A percentile compares a stretch with the other conserved stretches of the same genome.
These are phyloP conservation scores for Xylaria sp. DNA, from an alignment of 2,329 filamentous ascomycete genomes.

Conservation along the genomic window DNA sequence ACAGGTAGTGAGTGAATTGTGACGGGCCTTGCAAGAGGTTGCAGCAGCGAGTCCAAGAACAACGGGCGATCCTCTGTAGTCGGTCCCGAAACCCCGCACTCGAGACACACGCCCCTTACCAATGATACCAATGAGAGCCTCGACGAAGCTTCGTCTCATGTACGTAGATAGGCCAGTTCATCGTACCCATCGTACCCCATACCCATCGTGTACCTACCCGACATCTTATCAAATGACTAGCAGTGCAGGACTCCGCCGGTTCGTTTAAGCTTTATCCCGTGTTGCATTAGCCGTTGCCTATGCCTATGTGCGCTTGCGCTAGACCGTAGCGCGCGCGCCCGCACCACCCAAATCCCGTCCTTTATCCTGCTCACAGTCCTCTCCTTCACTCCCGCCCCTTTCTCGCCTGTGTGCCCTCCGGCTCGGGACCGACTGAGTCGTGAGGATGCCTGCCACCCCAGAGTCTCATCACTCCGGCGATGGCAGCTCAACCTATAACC, in stretches of 20 bases:
- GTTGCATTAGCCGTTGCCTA: conserved; percentile 24
- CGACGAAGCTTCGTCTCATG: conserved; percentile 15
- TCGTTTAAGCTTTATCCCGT: conserved; percentile 40
- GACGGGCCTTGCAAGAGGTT: not conserved
- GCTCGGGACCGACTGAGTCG: conserved; percentile 38
- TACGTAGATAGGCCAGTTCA: conserved; percentile 23
- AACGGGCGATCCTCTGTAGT: conserved; percentile 12
- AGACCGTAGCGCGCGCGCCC: conserved; percentile 7
- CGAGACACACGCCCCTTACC: conserved; percentile 25
- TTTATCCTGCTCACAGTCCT: not conserved
- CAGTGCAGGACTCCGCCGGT: conserved; percentile 28
- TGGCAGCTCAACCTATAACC: conserved; percentile 44
- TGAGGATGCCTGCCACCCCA: conserved; percentile 47
- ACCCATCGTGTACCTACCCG: conserved; percentile 3
- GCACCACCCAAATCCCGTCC: conserved; percentile 5
- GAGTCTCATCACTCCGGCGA: conserved; percentile 46
- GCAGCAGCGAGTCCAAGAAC: conserved; percentile 4
- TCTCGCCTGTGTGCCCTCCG: conserved; percentile 30
- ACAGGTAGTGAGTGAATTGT: no score
- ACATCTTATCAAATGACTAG: conserved; percentile 9
- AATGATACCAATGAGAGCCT: conserved; percentile 40
- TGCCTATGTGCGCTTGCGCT: conserved; percentile 22
- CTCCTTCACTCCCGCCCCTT: conserved; percentile 8
- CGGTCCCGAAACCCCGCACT: conserved; percentile 48
- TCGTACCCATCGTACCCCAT: conserved; percentile 7